phyloP scores from a whole-genome alignment of 2,329 filamentous ascomycete genomes.

The Aspergillus sclerotialis region DNA sequence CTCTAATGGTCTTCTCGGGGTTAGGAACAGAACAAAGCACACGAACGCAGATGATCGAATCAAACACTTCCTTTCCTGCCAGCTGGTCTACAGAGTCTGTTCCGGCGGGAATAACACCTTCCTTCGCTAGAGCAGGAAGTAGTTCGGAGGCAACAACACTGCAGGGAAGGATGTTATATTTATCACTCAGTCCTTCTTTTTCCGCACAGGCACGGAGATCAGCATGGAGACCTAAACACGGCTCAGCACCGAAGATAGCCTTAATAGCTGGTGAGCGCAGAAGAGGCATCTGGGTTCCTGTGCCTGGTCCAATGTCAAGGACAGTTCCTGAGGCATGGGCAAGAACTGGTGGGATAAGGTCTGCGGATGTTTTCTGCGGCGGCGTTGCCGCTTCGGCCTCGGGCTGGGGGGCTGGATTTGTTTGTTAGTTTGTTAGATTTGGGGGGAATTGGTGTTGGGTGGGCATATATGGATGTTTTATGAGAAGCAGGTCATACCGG shows the following conservation, averaged over 20 bases:
- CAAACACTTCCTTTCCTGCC: slow-evolving; percentile 39
- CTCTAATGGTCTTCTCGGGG: slow-evolving; percentile 37
- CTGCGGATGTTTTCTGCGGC: slow-evolving; percentile 22
- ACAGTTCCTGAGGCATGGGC: slow-evolving; percentile 35
- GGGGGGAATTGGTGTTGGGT: no score
- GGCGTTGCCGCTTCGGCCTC: slow-evolving; percentile 9
- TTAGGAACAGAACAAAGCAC: slow-evolving; percentile 51
- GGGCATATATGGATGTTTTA: slow-evolving; percentile 2
- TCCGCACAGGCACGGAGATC: slow-evolving; percentile 36
- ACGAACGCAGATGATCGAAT: slow-evolving; percentile 48
- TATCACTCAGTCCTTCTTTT: slow-evolving; percentile 35
- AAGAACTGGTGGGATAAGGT: slow-evolving; percentile 36
- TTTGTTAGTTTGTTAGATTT: not conserved
- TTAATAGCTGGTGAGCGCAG: slow-evolving; percentile 39
- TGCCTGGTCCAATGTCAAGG: slow-evolving; percentile 47
- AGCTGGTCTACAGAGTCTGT: slow-evolving; percentile 6
- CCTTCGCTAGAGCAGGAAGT: slow-evolving; percentile 37
- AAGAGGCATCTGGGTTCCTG: slow-evolving; percentile 43
- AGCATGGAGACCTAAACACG: slow-evolving; percentile 41
- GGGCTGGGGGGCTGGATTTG: slow-evolving; percentile 1
- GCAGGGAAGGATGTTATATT: slow-evolving; percentile 45
- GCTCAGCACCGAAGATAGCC: slow-evolving; percentile 50
- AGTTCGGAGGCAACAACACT: slow-evolving; percentile 42
- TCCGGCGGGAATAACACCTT: slow-evolving; percentile 28
- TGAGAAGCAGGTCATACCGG: slow-evolving; percentile 17